These are phyloP conservation scores for Lonicera japonica DNA, from an alignment of 129 eudicot genomes.

Conservation along the genomic window DNA sequence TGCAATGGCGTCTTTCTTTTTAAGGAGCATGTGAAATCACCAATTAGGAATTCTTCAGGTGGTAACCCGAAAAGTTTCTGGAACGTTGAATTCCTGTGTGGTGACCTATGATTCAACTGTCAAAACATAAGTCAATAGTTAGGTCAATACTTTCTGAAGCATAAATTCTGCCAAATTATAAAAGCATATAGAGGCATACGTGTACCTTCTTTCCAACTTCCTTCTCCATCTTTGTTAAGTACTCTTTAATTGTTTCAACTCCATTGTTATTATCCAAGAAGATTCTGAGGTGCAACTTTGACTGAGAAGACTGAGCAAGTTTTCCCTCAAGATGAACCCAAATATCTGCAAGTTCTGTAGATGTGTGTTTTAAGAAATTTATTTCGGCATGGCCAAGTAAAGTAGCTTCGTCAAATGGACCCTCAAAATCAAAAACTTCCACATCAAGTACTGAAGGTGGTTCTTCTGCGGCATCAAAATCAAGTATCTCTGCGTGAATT, in stretches of 20 bases:
- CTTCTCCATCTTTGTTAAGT: slow-evolving; percentile 72
- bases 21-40: slow-evolving; percentile 83
- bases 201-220: slow-evolving; percentile 95
- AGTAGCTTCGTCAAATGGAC: slow-evolving; percentile 79
- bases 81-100: slow-evolving; percentile 74
- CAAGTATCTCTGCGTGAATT: slow-evolving; percentile 72
- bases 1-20: slow-evolving; percentile 81
- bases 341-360: slow-evolving; percentile 74
- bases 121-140: slow-evolving; percentile 12
- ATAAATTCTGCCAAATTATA: not conserved
- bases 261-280: slow-evolving; percentile 91
- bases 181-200: not conserved
- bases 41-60: slow-evolving; percentile 84
- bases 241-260: slow-evolving; percentile 90
- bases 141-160: not conserved
- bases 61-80: slow-evolving; percentile 85
- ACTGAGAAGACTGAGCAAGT: slow-evolving; percentile 73
- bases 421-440: slow-evolving; percentile 87
- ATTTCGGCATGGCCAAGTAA: slow-evolving; percentile 92
- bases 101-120: slow-evolving; percentile 82
- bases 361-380: slow-evolving; percentile 70
- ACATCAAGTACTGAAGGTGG: slow-evolving; percentile 88
- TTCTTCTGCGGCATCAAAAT: slow-evolving; percentile 93
- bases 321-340: slow-evolving; percentile 92
- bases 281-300: slow-evolving; percentile 82